Conservation (phyloP, 1,284 basidiomycete species). For the Cystobasidium pallidum region DNA sequence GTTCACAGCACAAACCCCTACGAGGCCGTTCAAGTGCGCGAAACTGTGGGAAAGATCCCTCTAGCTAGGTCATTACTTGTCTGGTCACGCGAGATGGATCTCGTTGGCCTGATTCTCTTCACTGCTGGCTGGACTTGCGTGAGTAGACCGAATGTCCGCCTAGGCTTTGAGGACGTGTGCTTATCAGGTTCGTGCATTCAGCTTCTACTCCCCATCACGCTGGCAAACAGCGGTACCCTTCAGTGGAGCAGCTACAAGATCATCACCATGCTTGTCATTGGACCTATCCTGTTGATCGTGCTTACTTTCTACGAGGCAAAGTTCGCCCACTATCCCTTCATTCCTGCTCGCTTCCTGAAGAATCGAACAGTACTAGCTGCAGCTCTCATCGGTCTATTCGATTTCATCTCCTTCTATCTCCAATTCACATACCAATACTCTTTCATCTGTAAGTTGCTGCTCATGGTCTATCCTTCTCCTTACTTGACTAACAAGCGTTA, state of each 20-base stretch:
- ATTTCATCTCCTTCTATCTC: constrained; percentile 58
- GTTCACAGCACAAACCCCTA: constrained; percentile 53
- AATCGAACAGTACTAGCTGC: constrained; percentile 55
- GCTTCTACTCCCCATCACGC: constrained; percentile 65
- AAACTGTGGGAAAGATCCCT: constrained; percentile 26
- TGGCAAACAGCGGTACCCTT: constrained; percentile 56
- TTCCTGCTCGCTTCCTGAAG: constrained; percentile 57
- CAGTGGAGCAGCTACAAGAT: constrained; percentile 46
- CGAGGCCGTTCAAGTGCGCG: constrained; percentile 43
- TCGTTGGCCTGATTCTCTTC: constrained; percentile 70
- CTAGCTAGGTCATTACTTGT: constrained; percentile 10
- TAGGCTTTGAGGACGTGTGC: not conserved
- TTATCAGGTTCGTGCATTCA: constrained; percentile 59
- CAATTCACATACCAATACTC: constrained; percentile 53
- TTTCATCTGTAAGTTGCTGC: constrained; percentile 44
- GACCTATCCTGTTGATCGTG: constrained; percentile 57
- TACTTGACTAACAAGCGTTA: too few relatives aligned
- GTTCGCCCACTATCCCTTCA: constrained; percentile 58
- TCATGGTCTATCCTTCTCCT: not conserved
- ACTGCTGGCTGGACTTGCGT: constrained; percentile 60
- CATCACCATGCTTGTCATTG: constrained; percentile 58
- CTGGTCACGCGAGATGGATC: constrained; percentile 63
- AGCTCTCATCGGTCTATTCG: constrained; percentile 55
- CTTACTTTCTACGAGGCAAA: constrained; percentile 59
- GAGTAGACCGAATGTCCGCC: not conserved